Base-by-base conservation (phyloP, 495 filamentous ascomycete species). In the Penicillium soppii region DNA sequence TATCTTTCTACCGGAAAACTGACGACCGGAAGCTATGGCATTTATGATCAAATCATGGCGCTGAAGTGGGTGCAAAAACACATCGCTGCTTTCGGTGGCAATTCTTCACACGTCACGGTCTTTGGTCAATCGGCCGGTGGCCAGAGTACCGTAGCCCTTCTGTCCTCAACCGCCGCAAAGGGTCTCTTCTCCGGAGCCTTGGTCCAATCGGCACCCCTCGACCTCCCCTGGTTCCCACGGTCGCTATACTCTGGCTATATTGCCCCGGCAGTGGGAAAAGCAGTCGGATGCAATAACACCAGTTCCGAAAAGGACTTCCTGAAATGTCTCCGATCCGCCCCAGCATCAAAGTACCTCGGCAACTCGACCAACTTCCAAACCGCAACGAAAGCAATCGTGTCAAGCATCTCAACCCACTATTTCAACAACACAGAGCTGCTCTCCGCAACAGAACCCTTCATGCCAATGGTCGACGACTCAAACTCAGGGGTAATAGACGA, bases 61-160 rank as follows among this genome's bases (percentile, higher is more conserved):
- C 53, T 78, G 40, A 48, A 75, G 56, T 83, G 79, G 79, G 73
- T 80, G 1, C 69, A 82, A 29, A 59, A 69, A 38, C 68, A 82
- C 54, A 80, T 82, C 47, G 55, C 59, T 21, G 63, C 77, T 5
- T 72, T 82, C 27, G 78, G 77, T 12, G 79, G 80, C 6, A 74
- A 80, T 56, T 72, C 74, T 10, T 55, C 57, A 15, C 65, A 69
- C 2, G 72, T 80, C 19, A 82, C 75, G 3, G 69, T 78, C 23
- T 76, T 77, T 53, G 80, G 78, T 2, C 70, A 77, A 40, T 79
- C 74, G 12, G 81, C 82, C 7, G 79, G 82, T n/a, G 82, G 70
- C 17, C 79, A 80, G 21, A 74, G 69, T 26, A 76, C 81, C 0
- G 66, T 82, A 8, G 79, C 76, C 13, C 61, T 81, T 61, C 66